phyloP scores from a whole-genome alignment of 441 rosid species.

The Erysimum cheiri region DNA sequence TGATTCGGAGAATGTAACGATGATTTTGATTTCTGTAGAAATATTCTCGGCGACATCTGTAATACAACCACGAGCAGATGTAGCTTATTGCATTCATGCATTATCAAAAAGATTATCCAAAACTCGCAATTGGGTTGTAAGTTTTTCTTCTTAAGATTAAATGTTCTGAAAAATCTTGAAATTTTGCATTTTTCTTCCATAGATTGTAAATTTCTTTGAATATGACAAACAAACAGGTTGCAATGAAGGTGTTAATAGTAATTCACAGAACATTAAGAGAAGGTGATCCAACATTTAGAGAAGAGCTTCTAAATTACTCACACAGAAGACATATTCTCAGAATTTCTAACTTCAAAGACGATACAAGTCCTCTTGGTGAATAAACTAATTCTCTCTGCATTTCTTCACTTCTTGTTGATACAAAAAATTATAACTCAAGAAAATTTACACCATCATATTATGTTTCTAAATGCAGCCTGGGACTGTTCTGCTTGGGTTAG shows the following conservation, averaged over 20 bases:
- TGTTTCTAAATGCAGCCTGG: slow-evolving; percentile 47
- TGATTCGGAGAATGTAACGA: neutral
- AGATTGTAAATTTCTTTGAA: neutral
- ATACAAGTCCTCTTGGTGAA: slow-evolving; percentile 81
- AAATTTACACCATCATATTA: neutral
- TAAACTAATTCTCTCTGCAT: neutral
- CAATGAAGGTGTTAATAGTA: slow-evolving; percentile 74
- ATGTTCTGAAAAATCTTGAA: neutral
- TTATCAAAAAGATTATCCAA: slow-evolving; percentile 73
- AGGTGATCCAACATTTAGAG: slow-evolving; percentile 87
- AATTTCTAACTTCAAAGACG: slow-evolving; percentile 88
- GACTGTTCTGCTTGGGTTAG: slow-evolving; percentile 91
- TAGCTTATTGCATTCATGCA: slow-evolving; percentile 88
- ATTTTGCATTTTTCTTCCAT: neutral
- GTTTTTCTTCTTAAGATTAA: slow-evolving; percentile 21
- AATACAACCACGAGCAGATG: slow-evolving; percentile 88
- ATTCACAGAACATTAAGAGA: slow-evolving; percentile 90
- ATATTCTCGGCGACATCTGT: slow-evolving; percentile 77
- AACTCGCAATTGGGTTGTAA: slow-evolving; percentile 87
- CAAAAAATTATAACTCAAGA: neutral
- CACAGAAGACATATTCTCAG: slow-evolving; percentile 80
- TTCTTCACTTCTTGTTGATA: slow-evolving; percentile 9
- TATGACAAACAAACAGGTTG: slow-evolving; percentile 55
- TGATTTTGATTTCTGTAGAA: slow-evolving; percentile 50
- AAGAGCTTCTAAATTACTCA: slow-evolving; percentile 80